Base-by-base conservation (phyloP, 208 protist genomes). In the Trypanosoma mega region DNA sequence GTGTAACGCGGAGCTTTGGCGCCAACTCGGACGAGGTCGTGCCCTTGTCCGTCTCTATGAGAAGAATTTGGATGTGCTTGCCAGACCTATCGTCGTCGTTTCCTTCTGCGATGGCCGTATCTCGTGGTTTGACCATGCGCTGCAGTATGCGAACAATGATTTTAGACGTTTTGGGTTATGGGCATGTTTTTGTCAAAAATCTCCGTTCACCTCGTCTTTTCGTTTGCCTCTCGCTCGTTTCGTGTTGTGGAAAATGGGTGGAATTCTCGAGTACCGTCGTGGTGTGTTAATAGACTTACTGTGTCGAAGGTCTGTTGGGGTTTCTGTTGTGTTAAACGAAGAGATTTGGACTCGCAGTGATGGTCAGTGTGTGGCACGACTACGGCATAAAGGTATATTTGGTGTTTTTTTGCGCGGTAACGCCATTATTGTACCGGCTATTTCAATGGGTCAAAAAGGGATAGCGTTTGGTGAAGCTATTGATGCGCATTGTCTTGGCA, bases 331-430 rank as follows among this genome's bases (percentile, higher is more conserved):
- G 14, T n/a, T 58, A 12, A 18, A 58, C 6, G 34, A 37, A 11
- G 14, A 33, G 29, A 31, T 58, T 46, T 14, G n/a, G 18, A 18
- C 5, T 12, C 24, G n/a, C 36, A 1, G 26, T 30, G 1, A 29
- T 29, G 21, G 34, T 46, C 0, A 26, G 2, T 33, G 18, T 8
- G 4, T 29, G 41, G 52, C 46, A 18, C 52, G 34, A 1, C 23
- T 58, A 30, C 52, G 46, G 3, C 41, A 45, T 30, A 58, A 58
- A 46, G 52, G 52, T 3, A 58, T 58, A 36, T 58, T 58, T 46
- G 52, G 52, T 7, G 52, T 36, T 11, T 58, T 45, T 58, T 24
- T 58, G 36, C 30, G 52, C 1, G 20, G 9, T 6, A 41, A 58
- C 23, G 52, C 52, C 2, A 20, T 45, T 2, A 45, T 58, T 23